These are phyloP conservation scores for Nowakowskiella sp. DNA, from an alignment of 192 early-diverging fungal genomes.

Conservation along the genomic window DNA sequence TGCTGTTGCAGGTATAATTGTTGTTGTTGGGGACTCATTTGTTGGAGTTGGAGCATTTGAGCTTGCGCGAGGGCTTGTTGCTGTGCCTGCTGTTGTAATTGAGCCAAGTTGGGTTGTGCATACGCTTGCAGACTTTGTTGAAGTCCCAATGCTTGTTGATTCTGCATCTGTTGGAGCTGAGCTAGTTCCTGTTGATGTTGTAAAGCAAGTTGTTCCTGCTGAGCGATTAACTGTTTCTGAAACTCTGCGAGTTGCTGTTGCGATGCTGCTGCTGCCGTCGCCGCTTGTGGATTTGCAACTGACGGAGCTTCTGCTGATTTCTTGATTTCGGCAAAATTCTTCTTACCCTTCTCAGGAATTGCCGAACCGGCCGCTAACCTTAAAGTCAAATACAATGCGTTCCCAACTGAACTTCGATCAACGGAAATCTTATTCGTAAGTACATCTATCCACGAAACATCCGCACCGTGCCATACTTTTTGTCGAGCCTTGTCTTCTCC, in stretches of 20 bases:
- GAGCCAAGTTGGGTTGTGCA: neutral
- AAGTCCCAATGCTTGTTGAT: neutral
- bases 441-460: constrained; percentile 49
- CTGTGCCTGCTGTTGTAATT: neutral
- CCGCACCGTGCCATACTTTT: constrained; percentile 41
- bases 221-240: constrained; percentile 17
- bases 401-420: constrained; percentile 41
- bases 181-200: constrained; percentile 30
- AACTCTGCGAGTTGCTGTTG: constrained; percentile 2
- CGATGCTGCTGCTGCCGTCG: constrained; percentile 27
- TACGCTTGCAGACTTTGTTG: neutral
- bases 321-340: constrained; percentile 42
- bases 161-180: neutral
- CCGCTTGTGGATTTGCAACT: constrained; percentile 9
- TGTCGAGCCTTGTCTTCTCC: constrained; percentile 40
- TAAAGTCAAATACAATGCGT: constrained; percentile 43
- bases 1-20: neutral
- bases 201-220: constrained; percentile 25
- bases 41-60: constrained; percentile 7
- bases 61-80: constrained; percentile 14
- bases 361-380: constrained; percentile 38
- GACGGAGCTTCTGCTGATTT: no score
- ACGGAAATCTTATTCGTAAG: constrained; percentile 50
- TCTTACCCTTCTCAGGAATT: constrained; percentile 23
- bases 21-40: constrained; percentile 10